A percentile compares a stretch with the other conserved stretches of the same genome.
Conservation (phyloP, 305 asterid species). For the Fraxinus latifolia region DNA sequence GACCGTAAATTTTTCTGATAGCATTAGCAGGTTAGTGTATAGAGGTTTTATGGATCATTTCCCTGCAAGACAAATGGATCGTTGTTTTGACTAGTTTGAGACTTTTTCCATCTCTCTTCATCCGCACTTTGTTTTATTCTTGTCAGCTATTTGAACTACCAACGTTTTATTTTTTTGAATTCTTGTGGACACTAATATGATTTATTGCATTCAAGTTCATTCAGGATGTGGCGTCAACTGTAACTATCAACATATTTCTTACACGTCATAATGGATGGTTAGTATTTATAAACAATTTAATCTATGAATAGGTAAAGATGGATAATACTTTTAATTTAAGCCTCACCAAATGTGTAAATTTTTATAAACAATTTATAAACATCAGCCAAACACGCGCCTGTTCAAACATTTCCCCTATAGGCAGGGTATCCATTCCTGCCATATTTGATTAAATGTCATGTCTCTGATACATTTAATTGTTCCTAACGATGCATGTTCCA, state of each 20-base stretch:
- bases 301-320: not conserved
- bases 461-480: too few species aligned
- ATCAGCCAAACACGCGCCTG: not conserved
- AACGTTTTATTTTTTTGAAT: not conserved
- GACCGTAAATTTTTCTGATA: not conserved
- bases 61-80: not conserved
- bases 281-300: not conserved
- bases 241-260: not conserved
- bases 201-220: not conserved
- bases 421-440: not conserved
- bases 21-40: constrained; percentile 21
- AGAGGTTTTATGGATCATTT: not conserved
- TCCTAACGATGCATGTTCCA: too few species aligned
- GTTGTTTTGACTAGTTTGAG: not conserved
- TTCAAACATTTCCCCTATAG: too few species aligned
- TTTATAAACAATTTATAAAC: not conserved
- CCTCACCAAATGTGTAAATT: not conserved
- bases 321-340: too few species aligned
- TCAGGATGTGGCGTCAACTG: not conserved
- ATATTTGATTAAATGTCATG: too few species aligned
- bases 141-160: not conserved
- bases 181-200: not conserved
- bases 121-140: not conserved
- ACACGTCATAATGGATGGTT: not conserved
- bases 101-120: not conserved